Base-by-base conservation (phyloP, 495 filamentous ascomycete species). In the Aspergillus saccharolyticus region DNA sequence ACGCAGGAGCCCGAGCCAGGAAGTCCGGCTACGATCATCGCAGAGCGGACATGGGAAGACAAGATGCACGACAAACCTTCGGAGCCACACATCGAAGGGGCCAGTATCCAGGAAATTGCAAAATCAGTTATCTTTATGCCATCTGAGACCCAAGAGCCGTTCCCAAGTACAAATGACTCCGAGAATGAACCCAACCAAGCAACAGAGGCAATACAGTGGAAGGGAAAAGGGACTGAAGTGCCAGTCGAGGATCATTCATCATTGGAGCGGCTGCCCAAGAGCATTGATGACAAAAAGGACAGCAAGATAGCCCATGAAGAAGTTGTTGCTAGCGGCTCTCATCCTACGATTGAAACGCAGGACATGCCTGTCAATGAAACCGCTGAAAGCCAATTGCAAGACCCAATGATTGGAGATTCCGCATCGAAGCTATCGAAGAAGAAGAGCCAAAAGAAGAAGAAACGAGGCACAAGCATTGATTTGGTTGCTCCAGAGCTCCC, bases 371-470 rank as follows among this genome's bases (percentile, higher is more conserved):
- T 6, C 24, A 50, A 50, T 4, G 24, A 50, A 5, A 17, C 15
- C 18, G 14, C 20, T 18, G 47, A 50, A 16, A 5, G 48, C 16
- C 42, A 61, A 12, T 39, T 47, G 0, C 61, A 68, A 46, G 63
- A 66, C 14, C 7, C 58, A 3, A 45, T 49, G 46, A 44, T 46
- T 8, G 65, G 70, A n/a, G 59, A 61, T 44, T 7, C 51, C 0
- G 53, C 59, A 6, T 50, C 62, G 1, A 44, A 60, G 1, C 63
- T 61, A 39, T 70, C 73, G 0, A 70, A 69, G 56, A 74, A 75
- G 62, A 74, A 70, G 46, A 72, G 69, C 57, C 72, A 74, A 42
- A 73, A 72, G 51, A 70, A 71, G 24, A 63, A 63, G 21, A 72
- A 73, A 61, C 72, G 73, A 61, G 62, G 58, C 15, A 65, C 70